Evolutionary conservation across 805 yeast genomes (phyloP).

Genomic region (Wickerhamomyces strasburgensis): DNA sequence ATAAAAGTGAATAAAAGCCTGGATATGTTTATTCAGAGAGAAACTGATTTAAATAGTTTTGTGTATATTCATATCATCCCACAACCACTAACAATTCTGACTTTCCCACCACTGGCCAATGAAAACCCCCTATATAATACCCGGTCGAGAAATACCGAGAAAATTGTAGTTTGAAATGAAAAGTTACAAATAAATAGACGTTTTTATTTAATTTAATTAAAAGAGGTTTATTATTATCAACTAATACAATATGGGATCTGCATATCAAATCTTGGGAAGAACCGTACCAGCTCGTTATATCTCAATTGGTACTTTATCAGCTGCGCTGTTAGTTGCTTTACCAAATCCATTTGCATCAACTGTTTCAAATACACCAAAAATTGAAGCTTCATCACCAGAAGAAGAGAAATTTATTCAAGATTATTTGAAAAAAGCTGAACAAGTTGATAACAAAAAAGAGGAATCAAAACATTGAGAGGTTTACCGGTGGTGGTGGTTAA

Average conservation of each 20-base stretch:
- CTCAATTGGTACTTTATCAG: conserved; percentile 75
- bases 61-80: too few species aligned
- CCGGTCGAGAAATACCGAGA: conserved; percentile 7
- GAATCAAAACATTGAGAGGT: conserved; percentile 25
- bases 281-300: conserved; percentile 79
- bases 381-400: conserved; percentile 76
- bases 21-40: too few species aligned
- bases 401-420: conserved; percentile 81
- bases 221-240: too few species aligned
- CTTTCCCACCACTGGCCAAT: too few species aligned
- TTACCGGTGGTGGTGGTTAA: background rate
- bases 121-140: conserved; percentile 1
- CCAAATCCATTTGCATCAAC: conserved; percentile 59
- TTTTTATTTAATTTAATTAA: too few species aligned
- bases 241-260: conserved; percentile 61
- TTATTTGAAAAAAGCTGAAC: conserved; percentile 51
- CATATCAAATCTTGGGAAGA: conserved; percentile 81
- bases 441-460: too few species aligned
- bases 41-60: too few species aligned
- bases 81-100: too few species aligned
- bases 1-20: too few species aligned
- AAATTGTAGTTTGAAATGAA: conserved; percentile 3
- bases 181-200: background rate
- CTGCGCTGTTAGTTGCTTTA: conserved; percentile 54
- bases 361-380: conserved; percentile 47